These are phyloP conservation scores for Stachybotrys elegans DNA, from an alignment of 2,329 filamentous ascomycete species.

Conservation along the genomic window DNA sequence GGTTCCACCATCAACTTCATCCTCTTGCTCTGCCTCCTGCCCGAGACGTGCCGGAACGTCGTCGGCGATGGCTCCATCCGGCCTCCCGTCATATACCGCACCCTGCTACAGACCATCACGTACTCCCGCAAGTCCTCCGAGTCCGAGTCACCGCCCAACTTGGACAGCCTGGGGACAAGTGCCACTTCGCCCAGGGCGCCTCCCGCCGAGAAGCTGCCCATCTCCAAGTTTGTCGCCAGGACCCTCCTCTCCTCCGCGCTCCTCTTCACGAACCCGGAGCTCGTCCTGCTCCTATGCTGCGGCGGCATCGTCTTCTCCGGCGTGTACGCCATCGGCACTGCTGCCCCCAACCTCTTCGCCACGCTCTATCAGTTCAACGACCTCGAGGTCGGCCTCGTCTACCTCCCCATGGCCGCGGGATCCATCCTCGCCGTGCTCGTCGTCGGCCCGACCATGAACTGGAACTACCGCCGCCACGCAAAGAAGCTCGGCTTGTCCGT, in stretches of 20 bases:
- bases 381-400: background rate
- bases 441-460: slow-evolving; percentile 52
- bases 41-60: slow-evolving; percentile 11
- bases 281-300: background rate
- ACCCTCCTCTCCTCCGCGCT: background rate
- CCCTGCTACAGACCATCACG: background rate
- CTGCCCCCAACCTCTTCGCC: background rate
- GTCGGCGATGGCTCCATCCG: slow-evolving; percentile 11
- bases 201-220: background rate
- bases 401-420: background rate
- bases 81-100: background rate
- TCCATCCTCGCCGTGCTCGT: background rate
- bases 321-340: background rate
- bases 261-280: background rate
- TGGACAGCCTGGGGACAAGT: background rate
- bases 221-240: background rate
- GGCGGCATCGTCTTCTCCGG: background rate
- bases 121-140: background rate
- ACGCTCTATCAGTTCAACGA: background rate
- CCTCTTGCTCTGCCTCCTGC: slow-evolving; percentile 2
- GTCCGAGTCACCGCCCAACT: background rate
- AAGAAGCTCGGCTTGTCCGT: slow-evolving; percentile 40
- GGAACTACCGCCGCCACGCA: slow-evolving; percentile 57
- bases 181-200: background rate
- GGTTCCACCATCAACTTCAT: slow-evolving; percentile 9